A percentile compares a stretch with the other conserved stretches of the same genome.
Conservation (phyloP, 331 rosid genomes). For the Cydonia oblonga region DNA sequence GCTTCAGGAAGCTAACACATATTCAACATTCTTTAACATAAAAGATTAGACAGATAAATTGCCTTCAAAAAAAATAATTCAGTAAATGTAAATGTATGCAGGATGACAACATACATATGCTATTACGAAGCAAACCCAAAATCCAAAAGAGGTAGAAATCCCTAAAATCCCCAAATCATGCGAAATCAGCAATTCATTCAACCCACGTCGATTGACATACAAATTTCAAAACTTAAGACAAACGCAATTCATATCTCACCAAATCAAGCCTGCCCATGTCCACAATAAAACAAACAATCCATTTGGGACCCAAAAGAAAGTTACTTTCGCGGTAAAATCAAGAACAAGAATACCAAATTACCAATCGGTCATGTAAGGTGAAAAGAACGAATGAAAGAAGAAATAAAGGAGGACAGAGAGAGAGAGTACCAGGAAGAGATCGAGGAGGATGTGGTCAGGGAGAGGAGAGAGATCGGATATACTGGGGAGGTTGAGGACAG, state of each 20-base stretch:
- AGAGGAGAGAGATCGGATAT: constrained; percentile 82
- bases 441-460: constrained; percentile 86
- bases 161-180: not conserved
- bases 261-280: not conserved
- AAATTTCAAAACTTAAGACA: not conserved
- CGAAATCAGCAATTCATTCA: not conserved
- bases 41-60: not conserved
- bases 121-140: not conserved
- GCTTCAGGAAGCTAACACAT: not conserved
- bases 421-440: constrained; percentile 53
- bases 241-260: not conserved
- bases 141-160: not conserved
- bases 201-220: not conserved
- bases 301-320: not conserved
- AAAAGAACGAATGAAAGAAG: not conserved
- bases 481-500: constrained; percentile 61
- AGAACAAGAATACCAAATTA: not conserved
- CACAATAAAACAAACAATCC: not conserved
- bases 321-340: not conserved
- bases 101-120: not conserved
- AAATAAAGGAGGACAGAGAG: not conserved
- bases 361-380: not conserved
- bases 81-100: not conserved
- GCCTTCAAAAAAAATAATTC: not conserved
- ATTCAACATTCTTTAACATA: not conserved